These are phyloP conservation scores for Cryptosporidium sp. DNA, from an alignment of 169 alveolate genomes.

Conservation along the genomic window DNA sequence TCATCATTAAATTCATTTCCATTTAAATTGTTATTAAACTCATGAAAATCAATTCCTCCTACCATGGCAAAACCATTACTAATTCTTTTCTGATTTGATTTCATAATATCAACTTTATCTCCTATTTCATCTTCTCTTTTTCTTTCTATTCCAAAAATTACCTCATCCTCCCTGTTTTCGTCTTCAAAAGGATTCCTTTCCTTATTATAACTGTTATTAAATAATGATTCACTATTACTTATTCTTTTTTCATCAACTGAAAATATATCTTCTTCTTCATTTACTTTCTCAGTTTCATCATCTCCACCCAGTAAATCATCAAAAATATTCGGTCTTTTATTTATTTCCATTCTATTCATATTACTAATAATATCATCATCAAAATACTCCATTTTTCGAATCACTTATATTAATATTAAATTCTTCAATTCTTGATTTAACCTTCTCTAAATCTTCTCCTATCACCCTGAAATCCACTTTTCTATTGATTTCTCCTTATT, in stretches of 20 bases:
- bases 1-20: not conserved
- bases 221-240: not conserved
- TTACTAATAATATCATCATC: constrained; percentile 13
- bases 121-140: not conserved
- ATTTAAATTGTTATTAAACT: not conserved
- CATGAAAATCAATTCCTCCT: not conserved
- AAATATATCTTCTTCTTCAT: not conserved
- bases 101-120: not conserved
- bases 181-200: not conserved
- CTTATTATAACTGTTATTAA: not conserved
- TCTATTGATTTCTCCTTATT: not conserved
- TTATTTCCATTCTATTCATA: not conserved
- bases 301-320: constrained; percentile 41
- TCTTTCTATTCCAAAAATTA: not conserved
- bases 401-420: not conserved
- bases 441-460: not conserved
- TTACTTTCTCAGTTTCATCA: not conserved
- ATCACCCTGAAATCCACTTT: not conserved
- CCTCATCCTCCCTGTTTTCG: not conserved
- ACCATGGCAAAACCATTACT: not conserved
- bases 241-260: not conserved
- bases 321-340: constrained; percentile 8
- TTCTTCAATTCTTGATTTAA: not conserved
- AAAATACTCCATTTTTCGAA: not conserved
- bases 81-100: not conserved